A percentile compares a stretch with the other conserved stretches of the same genome.
phyloP scores from a whole-genome alignment of 345 rosid species.

The Citropsis articulata region DNA sequence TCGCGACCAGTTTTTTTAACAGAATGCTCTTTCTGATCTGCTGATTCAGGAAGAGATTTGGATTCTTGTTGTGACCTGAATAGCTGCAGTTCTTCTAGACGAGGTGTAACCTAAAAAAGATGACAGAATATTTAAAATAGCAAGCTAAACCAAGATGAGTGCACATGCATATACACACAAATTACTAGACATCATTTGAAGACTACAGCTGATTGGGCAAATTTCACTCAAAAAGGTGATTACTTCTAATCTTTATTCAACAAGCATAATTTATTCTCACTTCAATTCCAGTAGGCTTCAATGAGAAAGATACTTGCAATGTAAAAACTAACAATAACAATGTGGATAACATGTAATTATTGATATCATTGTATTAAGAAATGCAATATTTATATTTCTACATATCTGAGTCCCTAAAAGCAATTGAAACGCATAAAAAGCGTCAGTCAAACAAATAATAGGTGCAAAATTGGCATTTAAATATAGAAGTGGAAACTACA shows the following conservation, averaged over 20 bases:
- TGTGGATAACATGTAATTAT: neutral
- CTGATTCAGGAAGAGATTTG: slow-evolving; percentile 27
- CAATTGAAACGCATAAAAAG: neutral
- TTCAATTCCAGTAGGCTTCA: no score
- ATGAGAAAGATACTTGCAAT: no score
- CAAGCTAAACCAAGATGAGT: neutral
- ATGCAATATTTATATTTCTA: neutral
- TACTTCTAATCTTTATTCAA: no score
- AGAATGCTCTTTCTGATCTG: slow-evolving; percentile 39
- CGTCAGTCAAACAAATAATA: neutral
- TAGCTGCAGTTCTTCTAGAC: slow-evolving; percentile 74
- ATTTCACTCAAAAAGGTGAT: no score
- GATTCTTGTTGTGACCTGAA: slow-evolving; percentile 64
- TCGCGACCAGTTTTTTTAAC: slow-evolving; percentile 46
- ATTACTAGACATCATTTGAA: no score
- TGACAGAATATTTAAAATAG: neutral
- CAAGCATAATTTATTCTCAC: no score
- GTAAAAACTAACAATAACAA: neutral
- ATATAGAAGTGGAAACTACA: neutral
- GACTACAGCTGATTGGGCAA: no score
- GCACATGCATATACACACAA: neutral
- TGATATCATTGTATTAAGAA: neutral
- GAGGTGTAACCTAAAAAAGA: slow-evolving; percentile 61
- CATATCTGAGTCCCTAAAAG: neutral
- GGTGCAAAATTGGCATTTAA: neutral